These are phyloP conservation scores for Penicillium paradoxum DNA, from an alignment of 495 filamentous ascomycete genomes.

Conservation along the genomic window DNA sequence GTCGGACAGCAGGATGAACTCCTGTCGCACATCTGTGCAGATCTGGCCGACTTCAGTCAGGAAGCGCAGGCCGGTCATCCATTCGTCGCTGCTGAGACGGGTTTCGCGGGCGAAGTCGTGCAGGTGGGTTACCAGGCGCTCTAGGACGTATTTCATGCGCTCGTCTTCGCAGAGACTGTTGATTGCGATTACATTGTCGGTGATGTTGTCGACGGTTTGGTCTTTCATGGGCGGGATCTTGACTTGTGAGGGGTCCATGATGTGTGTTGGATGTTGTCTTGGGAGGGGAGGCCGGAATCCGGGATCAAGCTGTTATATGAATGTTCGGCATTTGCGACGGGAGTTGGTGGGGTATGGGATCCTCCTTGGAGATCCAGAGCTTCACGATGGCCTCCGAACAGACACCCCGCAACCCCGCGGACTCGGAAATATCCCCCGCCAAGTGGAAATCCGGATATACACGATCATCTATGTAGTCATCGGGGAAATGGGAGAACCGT, in stretches of 20 bases:
- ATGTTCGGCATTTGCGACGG: background rate
- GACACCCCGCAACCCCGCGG: conserved; percentile 2
- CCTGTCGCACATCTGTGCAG: conserved; percentile 68
- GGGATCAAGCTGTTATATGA: conserved; percentile 3
- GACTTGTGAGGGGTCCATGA: conserved; percentile 50
- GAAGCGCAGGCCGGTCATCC: conserved; percentile 70
- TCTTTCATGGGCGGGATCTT: conserved; percentile 61
- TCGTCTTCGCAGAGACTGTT: conserved; percentile 64
- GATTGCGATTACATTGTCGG: conserved; percentile 65
- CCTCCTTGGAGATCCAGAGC: no score
- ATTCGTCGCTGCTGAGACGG: conserved; percentile 70
- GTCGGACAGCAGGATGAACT: conserved; percentile 94
- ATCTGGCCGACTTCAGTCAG: conserved; percentile 71
- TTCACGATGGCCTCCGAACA: no score
- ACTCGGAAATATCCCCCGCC: background rate
- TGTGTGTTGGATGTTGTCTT: background rate
- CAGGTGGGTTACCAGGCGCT: conserved; percentile 68
- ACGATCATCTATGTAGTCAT: no score
- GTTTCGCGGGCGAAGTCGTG: conserved; percentile 84
- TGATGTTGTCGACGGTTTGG: conserved; percentile 79
- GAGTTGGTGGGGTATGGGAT: conserved; percentile 2
- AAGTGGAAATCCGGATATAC: background rate
- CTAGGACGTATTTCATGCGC: conserved; percentile 68
- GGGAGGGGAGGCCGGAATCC: background rate
- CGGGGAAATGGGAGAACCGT: no score